Evolutionary conservation across 495 filamentous ascomycete genomes (phyloP), one percentile per base, ranked within the genome.

Genomic region (Lepraria neglecta): DNA sequence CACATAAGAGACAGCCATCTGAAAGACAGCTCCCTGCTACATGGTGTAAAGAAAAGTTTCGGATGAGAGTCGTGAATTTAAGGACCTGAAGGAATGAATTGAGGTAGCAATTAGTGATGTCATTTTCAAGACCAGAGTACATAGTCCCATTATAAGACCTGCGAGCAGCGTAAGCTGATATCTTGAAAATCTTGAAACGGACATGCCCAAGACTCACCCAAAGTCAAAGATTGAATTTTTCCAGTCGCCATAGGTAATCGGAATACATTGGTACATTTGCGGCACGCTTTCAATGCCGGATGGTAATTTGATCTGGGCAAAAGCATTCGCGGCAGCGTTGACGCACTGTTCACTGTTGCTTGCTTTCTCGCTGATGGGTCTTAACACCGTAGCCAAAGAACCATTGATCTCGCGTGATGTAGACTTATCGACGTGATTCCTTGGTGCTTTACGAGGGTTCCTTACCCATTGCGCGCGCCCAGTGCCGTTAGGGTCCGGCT

Each of bases 181-280:
- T 38, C 12, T 10, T 55, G 62, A 28, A 2, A 47, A 38, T 51
- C 46, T 44, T 58, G 38, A 53, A 24, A 24, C 24, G 2, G 24
- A 24, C 24, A 24, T 24, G 48, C 6, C 51, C 6, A 31, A 33
- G 15, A 68, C 83, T 71, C 74, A 96, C 88, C 84, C 84, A 75
- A 98, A 98, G 72, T 98, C 92, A 71, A 97, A 98, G 97, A 72
- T 97, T 92, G 71, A 97, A 97, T 73, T 97, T 95, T 68, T 96
- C 91, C 3, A 99, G 90, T 12, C 94, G 21, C 19, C 28, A 28
- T 54, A 54, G 9, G 31, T 54, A 17, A 54, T 54, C 10, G 30
- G 51, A 21, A 33, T 28, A n/a, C 31, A 54, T 19, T 54, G 51
- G 30, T 54, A 54, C n/a, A 54, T 14, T n/a, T 54, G 51, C n/a